phyloP scores from a whole-genome alignment of 2,329 filamentous ascomycete genomes.

The Aureobasidium namibiae region DNA sequence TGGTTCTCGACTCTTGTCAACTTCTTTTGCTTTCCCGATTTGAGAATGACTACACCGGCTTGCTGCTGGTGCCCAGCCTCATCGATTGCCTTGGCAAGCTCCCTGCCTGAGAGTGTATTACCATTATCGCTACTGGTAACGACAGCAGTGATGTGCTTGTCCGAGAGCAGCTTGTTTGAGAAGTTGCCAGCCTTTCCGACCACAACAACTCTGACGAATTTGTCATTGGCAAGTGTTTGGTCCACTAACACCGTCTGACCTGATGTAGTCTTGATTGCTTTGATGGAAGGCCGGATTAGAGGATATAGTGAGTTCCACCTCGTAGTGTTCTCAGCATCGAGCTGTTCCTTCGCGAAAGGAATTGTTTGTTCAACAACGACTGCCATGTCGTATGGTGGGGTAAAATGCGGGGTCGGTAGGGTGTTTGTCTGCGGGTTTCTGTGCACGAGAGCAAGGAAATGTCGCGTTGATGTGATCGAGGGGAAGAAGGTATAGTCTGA shows the following conservation, averaged over 20 bases:
- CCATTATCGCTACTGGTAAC: conserved; percentile 22
- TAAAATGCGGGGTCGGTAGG: background rate
- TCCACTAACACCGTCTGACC: conserved; percentile 27
- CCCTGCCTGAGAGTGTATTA: conserved; percentile 18
- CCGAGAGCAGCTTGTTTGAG: conserved; percentile 27
- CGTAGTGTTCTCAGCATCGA: conserved; percentile 24
- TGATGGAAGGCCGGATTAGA: conserved; percentile 25
- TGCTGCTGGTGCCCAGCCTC: conserved; percentile 17
- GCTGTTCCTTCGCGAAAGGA: conserved; percentile 21
- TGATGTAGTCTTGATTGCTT: conserved; percentile 20
- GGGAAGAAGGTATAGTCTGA: background rate
- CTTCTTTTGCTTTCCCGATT: conserved; percentile 21
- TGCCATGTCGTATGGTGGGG: conserved; percentile 20
- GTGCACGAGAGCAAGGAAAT: background rate
- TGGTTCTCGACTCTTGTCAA: conserved; percentile 19
- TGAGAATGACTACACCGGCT: conserved; percentile 24
- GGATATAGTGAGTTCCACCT: conserved; percentile 28
- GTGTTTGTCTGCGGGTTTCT: background rate
- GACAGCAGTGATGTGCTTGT: conserved; percentile 26
- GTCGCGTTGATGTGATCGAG: background rate
- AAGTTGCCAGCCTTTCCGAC: conserved; percentile 25
- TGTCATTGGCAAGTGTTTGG: conserved; percentile 19
- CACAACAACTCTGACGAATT: conserved; percentile 23
- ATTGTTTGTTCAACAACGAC: conserved; percentile 30
- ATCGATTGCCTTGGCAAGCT: conserved; percentile 22